Conservation (phyloP, 129 eudicot genomes). For the sunflower (Helianthus annuus) region DNA sequence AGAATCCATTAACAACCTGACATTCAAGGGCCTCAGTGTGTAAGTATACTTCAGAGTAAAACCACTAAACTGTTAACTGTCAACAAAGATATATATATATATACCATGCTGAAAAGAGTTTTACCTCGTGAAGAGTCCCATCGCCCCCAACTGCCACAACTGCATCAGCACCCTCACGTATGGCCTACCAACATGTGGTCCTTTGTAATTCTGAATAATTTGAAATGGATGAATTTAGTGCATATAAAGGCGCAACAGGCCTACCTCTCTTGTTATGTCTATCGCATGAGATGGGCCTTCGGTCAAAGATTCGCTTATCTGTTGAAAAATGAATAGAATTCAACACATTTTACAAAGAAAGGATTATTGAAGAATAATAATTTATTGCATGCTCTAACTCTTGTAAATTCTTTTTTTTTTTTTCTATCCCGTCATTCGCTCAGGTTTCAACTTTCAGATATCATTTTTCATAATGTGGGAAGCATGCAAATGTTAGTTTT, state of each 20-base stretch:
- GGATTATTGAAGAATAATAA: background rate
- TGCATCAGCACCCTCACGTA: constrained; percentile 95
- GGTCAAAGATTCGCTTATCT: constrained; percentile 90
- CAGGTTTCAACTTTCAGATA: background rate
- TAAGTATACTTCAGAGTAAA: constrained; percentile 12
- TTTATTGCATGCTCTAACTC: too few relatives aligned
- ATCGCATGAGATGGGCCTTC: constrained; percentile 94
- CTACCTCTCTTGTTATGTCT: constrained; percentile 95
- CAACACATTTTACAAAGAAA: constrained; percentile 11
- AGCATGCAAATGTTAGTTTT: constrained; percentile 9
- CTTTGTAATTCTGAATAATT: constrained; percentile 14
- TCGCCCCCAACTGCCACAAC: constrained; percentile 98
- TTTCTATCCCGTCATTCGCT: background rate
- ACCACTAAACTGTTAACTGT: background rate
- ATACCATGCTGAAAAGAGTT: constrained; percentile 16
- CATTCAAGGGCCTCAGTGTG: constrained; percentile 15
- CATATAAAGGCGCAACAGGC: constrained; percentile 25
- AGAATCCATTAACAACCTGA: constrained; percentile 97
- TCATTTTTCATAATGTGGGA: constrained; percentile 1
- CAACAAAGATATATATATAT: constrained; percentile 3
- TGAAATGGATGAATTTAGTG: constrained; percentile 12
- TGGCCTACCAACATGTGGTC: constrained; percentile 55
- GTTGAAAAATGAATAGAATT: constrained; percentile 30
- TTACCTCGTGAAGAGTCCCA: constrained; percentile 97
- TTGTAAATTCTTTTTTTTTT: too few relatives aligned